phyloP scores from a whole-genome alignment of 805 yeast species.

The Sungouiozyma ichnusensis region DNA sequence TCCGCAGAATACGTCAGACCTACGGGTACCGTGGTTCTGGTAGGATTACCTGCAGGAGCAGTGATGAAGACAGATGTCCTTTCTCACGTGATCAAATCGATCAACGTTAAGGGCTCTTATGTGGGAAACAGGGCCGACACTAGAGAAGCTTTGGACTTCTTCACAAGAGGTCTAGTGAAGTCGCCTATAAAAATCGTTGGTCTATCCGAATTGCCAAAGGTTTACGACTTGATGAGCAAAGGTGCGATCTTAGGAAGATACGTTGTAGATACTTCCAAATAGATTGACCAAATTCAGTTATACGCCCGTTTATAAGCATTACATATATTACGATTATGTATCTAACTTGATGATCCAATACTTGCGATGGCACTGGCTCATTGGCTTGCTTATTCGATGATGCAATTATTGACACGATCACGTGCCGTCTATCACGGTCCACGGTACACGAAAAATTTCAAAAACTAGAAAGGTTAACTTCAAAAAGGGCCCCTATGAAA shows the following conservation, averaged over 20 bases:
- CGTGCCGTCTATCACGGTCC: background rate
- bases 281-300: conserved; percentile 8
- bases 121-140: conserved; percentile 86
- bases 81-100: conserved; percentile 58
- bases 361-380: too few species aligned
- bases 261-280: conserved; percentile 70
- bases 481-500: background rate
- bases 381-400: too few species aligned
- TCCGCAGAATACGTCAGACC: conserved; percentile 50
- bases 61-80: conserved; percentile 56
- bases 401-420: too few species aligned
- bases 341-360: too few species aligned
- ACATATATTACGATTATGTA: background rate
- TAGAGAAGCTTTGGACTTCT: conserved; percentile 62
- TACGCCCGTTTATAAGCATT: background rate
- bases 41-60: conserved; percentile 73
- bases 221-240: conserved; percentile 46
- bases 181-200: conserved; percentile 55
- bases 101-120: conserved; percentile 66
- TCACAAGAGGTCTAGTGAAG: conserved; percentile 51
- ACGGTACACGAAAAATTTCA: background rate
- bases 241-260: conserved; percentile 64
- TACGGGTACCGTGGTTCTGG: conserved; percentile 58
- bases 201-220: conserved; percentile 41
- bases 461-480: background rate